These are phyloP conservation scores for Linum tenue DNA, from an alignment of 345 rosid genomes.

Conservation along the genomic window DNA sequence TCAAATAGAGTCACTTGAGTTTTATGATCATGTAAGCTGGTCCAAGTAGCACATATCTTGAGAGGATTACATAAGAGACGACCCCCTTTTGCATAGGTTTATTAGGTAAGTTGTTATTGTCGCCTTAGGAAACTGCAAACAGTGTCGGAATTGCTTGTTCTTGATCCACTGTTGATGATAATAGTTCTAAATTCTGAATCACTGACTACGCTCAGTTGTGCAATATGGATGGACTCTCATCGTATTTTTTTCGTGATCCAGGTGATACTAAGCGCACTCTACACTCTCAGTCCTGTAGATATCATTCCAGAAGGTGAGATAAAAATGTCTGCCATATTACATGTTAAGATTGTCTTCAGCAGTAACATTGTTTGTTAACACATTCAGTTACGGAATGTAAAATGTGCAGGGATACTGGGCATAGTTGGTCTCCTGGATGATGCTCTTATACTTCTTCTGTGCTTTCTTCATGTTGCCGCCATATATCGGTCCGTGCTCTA, in stretches of 20 bases:
- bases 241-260: slow-evolving; percentile 22
- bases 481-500: slow-evolving; percentile 76
- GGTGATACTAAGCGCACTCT: slow-evolving; percentile 56
- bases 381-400: background rate
- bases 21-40: too few species aligned
- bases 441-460: slow-evolving; percentile 46
- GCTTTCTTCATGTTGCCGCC: slow-evolving; percentile 81
- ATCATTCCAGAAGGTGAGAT: slow-evolving; percentile 82
- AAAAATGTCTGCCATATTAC: background rate
- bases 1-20: too few species aligned
- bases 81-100: too few species aligned
- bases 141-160: too few species aligned
- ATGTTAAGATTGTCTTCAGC: background rate
- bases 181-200: background rate
- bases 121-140: too few species aligned
- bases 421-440: slow-evolving; percentile 77
- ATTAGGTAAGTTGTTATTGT: too few species aligned
- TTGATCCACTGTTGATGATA: too few species aligned
- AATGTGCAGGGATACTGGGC: slow-evolving; percentile 49
- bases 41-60: too few species aligned
- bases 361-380: background rate
- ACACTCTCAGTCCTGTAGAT: slow-evolving; percentile 79
- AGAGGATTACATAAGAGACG: too few species aligned
- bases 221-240: background rate
- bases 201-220: background rate